Conservation (phyloP, 768 basidiomycete species). For the Boletus eberwhitei region DNA sequence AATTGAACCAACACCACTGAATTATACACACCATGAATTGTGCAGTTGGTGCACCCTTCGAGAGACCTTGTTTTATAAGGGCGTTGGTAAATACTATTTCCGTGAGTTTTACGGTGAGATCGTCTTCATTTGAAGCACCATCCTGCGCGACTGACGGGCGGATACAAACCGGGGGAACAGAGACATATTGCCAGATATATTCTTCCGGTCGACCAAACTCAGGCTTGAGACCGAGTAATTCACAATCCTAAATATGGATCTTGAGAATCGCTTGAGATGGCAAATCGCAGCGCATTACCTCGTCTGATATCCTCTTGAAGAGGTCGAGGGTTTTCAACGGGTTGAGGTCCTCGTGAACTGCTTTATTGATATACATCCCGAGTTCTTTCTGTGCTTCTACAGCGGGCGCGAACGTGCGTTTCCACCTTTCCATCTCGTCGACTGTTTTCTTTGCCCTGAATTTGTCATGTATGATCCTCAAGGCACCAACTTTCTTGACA, state of each 20-base stretch:
- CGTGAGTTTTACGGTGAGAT: conserved; percentile 93
- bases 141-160: conserved; percentile 97
- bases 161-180: conserved; percentile 96
- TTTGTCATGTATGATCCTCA: conserved; percentile 98
- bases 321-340: conserved; percentile 90
- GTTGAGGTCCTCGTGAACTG: conserved; percentile 89
- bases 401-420: conserved; percentile 75
- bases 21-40: conserved; percentile 71
- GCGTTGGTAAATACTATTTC: conserved; percentile 96
- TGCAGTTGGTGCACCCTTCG: conserved; percentile 82
- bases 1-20: not conserved
- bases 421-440: conserved; percentile 85
- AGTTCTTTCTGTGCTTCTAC: conserved; percentile 87
- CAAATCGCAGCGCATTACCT: conserved; percentile 44
- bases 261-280: not conserved
- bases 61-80: conserved; percentile 84
- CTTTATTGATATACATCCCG: conserved; percentile 78
- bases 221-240: conserved; percentile 88
- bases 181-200: conserved; percentile 98
- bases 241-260: conserved; percentile 68
- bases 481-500: conserved; percentile 91
- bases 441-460: conserved; percentile 92
- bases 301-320: conserved; percentile 88
- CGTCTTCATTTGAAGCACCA: conserved; percentile 97
- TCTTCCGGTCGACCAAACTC: conserved; percentile 90